Base-by-base conservation (phyloP, 129 eudicot genomes). In the Chrysanthemum makinoi region DNA sequence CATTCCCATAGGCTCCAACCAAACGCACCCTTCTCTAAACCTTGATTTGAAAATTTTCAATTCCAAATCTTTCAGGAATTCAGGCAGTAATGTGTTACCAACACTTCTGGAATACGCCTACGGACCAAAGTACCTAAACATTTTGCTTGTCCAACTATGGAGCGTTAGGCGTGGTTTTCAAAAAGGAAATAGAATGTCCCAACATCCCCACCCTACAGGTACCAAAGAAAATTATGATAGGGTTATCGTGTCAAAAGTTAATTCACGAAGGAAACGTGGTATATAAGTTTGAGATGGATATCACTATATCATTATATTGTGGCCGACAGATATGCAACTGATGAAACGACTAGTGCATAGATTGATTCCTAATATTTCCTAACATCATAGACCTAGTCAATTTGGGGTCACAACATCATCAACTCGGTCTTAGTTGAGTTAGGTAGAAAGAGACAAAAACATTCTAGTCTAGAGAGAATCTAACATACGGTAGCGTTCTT, bases 61-160 rank as follows among this genome's bases (percentile, higher is more conserved):
- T 35, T 35, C 6, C 43, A 35, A 35, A 35, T 35, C 43, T 30
- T 30, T 35, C 43, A 35, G 43, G 43, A 5, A 35, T 6, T 35
- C 43, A 35, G 43, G 43, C 8, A 35, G 7, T 35, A 5, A 35
- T 5, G 43, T 35, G 43, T 35, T 35, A 35, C 43, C 43, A 35
- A 35, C 43, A 35, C 9, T 35, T 35, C 8, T 35, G 43, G 1
- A 33, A 35, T 35, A 35, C 8, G 43, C 43, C 43, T 30, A 30
- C 35, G 6, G 35, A 4, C 35, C 6, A 30, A 30, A 30, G 35
- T 30, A 30, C 1, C 35, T 30, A 30, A 30, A 30, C 0, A 30
- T 30, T 30, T 30, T 79, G 56, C 78, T 69, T 64, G 61, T 67
- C 60, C 13, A 3, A 22, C 28, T 46, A 56, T 19, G 20, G 4